Conservation (phyloP, 2,329 filamentous ascomycete species). For the Penicillium sp. region DNA sequence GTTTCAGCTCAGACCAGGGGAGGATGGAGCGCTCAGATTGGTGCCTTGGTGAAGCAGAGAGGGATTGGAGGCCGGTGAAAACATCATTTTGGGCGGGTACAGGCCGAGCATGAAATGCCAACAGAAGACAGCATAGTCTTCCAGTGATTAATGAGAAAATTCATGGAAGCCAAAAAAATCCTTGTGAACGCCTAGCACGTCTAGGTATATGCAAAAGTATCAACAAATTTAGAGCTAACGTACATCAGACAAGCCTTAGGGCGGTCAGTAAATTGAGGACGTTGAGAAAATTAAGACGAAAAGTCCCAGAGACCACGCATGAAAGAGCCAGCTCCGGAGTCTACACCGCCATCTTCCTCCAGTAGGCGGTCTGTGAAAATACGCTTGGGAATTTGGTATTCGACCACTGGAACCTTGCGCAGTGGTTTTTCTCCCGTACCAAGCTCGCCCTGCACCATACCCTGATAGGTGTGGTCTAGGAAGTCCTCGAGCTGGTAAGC, state of each 20-base stretch:
- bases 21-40: not conserved
- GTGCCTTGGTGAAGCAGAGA: not conserved
- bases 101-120: not conserved
- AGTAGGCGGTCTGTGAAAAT: constrained; percentile 64
- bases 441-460: constrained; percentile 81
- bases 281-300: constrained; percentile 20
- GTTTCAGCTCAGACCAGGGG: not conserved
- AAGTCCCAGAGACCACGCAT: constrained; percentile 50
- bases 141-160: not conserved
- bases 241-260: constrained; percentile 4
- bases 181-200: not conserved
- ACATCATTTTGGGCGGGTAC: not conserved
- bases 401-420: constrained; percentile 85
- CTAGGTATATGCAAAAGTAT: constrained; percentile 26
- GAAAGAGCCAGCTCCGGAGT: constrained; percentile 45
- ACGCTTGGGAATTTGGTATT: constrained; percentile 90
- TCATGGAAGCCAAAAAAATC: not conserved
- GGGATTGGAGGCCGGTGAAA: not conserved
- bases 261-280: not conserved
- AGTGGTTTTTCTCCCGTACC: constrained; percentile 69
- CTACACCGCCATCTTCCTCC: constrained; percentile 48
- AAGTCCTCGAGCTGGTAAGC: constrained; percentile 97
- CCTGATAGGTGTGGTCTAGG: constrained; percentile 84
- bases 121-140: not conserved
- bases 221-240: constrained; percentile 9